These are phyloP conservation scores for Tetrapisispora pingtungensis DNA, from an alignment of 805 yeast species.

Conservation along the genomic window DNA sequence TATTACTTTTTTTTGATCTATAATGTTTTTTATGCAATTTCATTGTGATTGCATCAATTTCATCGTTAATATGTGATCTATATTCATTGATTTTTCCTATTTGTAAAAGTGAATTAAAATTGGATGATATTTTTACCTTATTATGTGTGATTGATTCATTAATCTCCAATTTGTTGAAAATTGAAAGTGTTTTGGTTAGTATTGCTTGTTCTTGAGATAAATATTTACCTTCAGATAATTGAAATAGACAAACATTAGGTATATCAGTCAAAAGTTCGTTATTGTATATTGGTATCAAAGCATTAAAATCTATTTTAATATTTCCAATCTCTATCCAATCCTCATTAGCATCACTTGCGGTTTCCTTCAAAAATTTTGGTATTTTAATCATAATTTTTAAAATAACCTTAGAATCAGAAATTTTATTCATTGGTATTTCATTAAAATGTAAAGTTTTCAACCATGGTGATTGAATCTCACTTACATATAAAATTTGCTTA, in stretches of 20 bases:
- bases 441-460: constrained; percentile 15
- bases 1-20: neutral
- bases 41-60: constrained; percentile 9
- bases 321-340: constrained; percentile 12
- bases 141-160: neutral
- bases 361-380: constrained; percentile 7
- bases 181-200: neutral
- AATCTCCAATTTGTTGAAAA: neutral
- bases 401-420: constrained; percentile 9
- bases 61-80: constrained; percentile 15
- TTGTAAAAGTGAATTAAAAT: constrained; percentile 21
- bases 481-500: constrained; percentile 16
- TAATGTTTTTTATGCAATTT: constrained; percentile 8
- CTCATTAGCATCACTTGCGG: neutral
- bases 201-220: constrained; percentile 5
- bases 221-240: constrained; percentile 20
- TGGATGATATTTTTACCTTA: constrained; percentile 14
- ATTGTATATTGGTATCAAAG: neutral
- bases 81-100: constrained; percentile 24
- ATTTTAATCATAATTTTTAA: constrained; percentile 15
- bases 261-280: constrained; percentile 1
- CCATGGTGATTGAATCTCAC: constrained; percentile 19
- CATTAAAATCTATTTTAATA: constrained; percentile 11
- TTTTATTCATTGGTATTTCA: constrained; percentile 15
- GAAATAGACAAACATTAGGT: constrained; percentile 17